Evolutionary conservation across 495 filamentous ascomycete genomes (phyloP).

Genomic region (Penicillium subrubescens): DNA sequence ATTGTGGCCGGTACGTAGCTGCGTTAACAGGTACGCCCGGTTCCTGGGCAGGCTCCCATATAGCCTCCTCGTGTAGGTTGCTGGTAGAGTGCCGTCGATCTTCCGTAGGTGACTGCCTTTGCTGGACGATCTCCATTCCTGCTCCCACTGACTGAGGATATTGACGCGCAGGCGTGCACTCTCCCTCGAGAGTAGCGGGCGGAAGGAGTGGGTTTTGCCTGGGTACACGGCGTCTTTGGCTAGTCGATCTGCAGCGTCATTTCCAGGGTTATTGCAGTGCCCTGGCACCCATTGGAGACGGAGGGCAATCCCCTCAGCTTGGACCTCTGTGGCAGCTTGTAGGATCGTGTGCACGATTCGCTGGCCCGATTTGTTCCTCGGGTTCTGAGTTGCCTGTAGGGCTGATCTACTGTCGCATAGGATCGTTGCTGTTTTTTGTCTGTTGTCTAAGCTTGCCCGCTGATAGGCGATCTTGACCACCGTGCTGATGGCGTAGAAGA

Average conservation of each 20-base stretch:
- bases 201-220: not conserved
- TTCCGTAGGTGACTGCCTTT: not conserved
- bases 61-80: not conserved
- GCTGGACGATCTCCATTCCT: not conserved
- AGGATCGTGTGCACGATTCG: constrained; percentile 24
- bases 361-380: too few relatives aligned
- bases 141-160: too few relatives aligned
- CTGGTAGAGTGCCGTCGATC: too few relatives aligned
- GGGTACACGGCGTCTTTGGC: too few relatives aligned
- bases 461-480: too few relatives aligned
- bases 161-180: not conserved
- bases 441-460: too few relatives aligned
- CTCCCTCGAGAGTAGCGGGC: not conserved
- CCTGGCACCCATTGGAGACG: too few relatives aligned
- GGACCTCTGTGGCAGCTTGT: constrained; percentile 18
- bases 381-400: too few relatives aligned
- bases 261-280: too few relatives aligned
- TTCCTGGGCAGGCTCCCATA: not conserved
- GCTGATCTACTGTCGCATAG: too few relatives aligned
- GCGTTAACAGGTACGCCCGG: not conserved
- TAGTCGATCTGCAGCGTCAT: too few relatives aligned
- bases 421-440: not conserved
- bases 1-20: not conserved
- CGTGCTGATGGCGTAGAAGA: too few relatives aligned
- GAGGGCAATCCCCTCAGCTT: constrained; percentile 13